A percentile compares a stretch with the other conserved stretches of the same genome.
Evolutionary conservation across 2,329 filamentous ascomycete species (phyloP).

Genomic region (Pseudonectria foliicola): DNA sequence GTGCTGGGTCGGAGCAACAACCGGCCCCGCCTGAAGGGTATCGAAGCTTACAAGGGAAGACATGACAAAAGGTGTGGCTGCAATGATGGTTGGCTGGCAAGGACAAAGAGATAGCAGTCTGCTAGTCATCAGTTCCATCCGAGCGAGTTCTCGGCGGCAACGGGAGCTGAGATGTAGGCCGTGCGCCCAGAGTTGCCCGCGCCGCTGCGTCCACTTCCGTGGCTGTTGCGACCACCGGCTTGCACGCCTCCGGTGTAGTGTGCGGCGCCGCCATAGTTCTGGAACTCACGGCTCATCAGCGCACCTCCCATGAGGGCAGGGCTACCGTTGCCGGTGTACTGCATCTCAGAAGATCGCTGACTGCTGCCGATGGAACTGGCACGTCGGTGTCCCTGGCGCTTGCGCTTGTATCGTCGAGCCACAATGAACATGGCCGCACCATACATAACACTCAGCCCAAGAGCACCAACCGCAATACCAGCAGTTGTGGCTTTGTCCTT

Average conservation of each 20-base stretch:
- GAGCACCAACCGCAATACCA: constrained; percentile 68
- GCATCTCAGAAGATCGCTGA: constrained; percentile 43
- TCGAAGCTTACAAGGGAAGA: constrained; percentile 21
- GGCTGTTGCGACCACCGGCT: constrained; percentile 45
- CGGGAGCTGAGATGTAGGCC: constrained; percentile 74
- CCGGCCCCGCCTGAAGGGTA: constrained; percentile 26
- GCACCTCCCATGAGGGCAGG: constrained; percentile 66
- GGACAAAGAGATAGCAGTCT: constrained; percentile 9
- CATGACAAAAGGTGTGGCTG: constrained; percentile 17
- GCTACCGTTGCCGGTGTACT: constrained; percentile 41
- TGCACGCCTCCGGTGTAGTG: constrained; percentile 9
- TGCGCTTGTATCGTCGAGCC: constrained; percentile 83
- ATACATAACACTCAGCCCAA: constrained; percentile 76
- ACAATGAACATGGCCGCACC: constrained; percentile 92
- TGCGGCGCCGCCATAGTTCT: constrained; percentile 44
- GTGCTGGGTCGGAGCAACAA: constrained; percentile 15
- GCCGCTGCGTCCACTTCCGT: constrained; percentile 57
- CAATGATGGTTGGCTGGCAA: constrained; percentile 13
- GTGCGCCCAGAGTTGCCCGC: constrained; percentile 48
- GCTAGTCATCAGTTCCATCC: constrained; percentile 68
- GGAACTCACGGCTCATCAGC: constrained; percentile 49
- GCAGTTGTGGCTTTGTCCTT: constrained; percentile 56
- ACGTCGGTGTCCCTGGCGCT: constrained; percentile 69
- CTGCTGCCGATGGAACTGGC: constrained; percentile 61
- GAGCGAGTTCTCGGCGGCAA: constrained; percentile 89